Base-by-base conservation (phyloP, 169 alveolate species). In the Eimeria necatrix region DNA sequence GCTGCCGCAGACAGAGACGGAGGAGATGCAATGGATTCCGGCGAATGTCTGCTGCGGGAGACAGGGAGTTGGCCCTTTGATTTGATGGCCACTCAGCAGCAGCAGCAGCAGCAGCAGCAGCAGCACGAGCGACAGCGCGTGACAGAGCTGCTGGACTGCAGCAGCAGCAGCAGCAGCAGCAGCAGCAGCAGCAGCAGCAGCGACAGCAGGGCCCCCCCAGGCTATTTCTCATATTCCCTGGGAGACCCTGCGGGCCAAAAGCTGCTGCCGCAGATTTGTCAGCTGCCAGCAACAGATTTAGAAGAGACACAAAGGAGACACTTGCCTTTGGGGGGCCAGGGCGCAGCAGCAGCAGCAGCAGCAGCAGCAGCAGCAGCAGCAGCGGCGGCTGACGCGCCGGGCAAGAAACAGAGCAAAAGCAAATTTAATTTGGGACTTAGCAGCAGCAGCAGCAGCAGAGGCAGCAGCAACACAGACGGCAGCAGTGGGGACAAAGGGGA, bases 61-160 rank as follows among this genome's bases (percentile, higher is more conserved):
- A n/a, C n/a, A n/a, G n/a, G n/a, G n/a, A n/a, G n/a, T n/a, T n/a
- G n/a, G n/a, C n/a, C n/a, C n/a, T n/a, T n/a, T n/a, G n/a, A n/a
- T n/a, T n/a, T n/a, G n/a, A n/a, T n/a, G n/a, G n/a, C n/a, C n/a
- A n/a, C n/a, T n/a, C n/a, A n/a, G n/a, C 73, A 61, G 73, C 4
- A 61, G 73, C 73, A 61, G 73, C 73, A 14, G 73, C 73, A 61
- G 73, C 73, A 61, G 16, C 4, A 61, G 73, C 73, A 14, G 73
- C 73, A 61, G 73, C 73, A 61, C 12, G n/a, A 8, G 14, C 20
- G 64, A 56, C 8, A 14, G 64, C 64, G 14, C 14, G 8, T 56
- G 20, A 56, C 20, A 56, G 14, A 56, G 64, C 8, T 8, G 64
- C 8, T 56, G 64, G 20, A 32, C 46, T 8, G 49, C 83, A 71